Base-by-base conservation (phyloP, 2,329 filamentous ascomycete genomes). In the Aspergillus sp. region DNA sequence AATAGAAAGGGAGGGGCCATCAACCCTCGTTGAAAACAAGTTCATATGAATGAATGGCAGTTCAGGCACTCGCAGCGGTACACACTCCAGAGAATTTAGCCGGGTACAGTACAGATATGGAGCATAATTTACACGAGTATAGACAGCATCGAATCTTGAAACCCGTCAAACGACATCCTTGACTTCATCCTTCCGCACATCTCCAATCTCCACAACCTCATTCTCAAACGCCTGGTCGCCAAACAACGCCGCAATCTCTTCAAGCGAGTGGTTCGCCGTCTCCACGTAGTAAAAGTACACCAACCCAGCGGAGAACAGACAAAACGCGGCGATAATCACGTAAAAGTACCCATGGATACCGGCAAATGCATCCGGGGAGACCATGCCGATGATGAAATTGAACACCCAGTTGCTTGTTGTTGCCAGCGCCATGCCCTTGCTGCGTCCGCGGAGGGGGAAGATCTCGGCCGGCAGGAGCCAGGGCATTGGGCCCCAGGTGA, bases 341-440 rank as follows among this genome's bases (percentile, higher is more conserved):
- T 78, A 78, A 57, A 74, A 78, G 61, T 77, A 77, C 3, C 75
- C 75, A n/a, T 70, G 66, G 17, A 79, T 77, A 0, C 74, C 72
- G 3, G 70, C 66, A 55, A 79, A 78, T 12, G 76, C 75, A 51
- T 76, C 74, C 0, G 77, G 75, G 0, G 76, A 75, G 5, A 75
- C 73, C 75, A 78, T 77, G 3, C 64, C 64, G 19, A 66, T 66
- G 46, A 66, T 62, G 61, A 75, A 75, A 53, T 86, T 85, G 70
- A 81, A 82, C 15, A 82, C 72, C 82, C 82, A 85, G 68, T 84
- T 85, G 41, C 66, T 70, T 9, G 66, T 73, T 1, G 74, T 77
- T 9, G 73, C 70, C 11, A 76, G 61, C 9, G 74, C 73, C 74
- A 76, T 75, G 2, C 73, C 74, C 62, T 77, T 76, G 54, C 72